phyloP scores from a whole-genome alignment of 164 flowering plant species.

The Brasenia schreberi region DNA sequence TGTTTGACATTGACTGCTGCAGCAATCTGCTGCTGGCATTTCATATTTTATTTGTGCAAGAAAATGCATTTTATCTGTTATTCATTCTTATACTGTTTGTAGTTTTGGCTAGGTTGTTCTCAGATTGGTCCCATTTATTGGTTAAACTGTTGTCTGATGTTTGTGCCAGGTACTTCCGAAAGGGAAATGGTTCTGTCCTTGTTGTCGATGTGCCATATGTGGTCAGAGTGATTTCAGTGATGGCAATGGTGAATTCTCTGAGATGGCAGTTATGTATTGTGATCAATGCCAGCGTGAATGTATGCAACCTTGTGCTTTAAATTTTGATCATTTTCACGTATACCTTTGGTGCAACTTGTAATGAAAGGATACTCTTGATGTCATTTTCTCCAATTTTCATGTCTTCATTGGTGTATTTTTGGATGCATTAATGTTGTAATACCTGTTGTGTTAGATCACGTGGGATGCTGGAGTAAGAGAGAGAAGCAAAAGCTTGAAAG shows the following conservation, averaged over 20 bases:
- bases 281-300: constrained; percentile 69
- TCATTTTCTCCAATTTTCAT: too few relatives aligned
- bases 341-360: too few relatives aligned
- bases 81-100: too few relatives aligned
- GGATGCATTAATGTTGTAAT: not conserved
- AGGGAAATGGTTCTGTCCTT: constrained; percentile 88
- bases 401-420: not conserved
- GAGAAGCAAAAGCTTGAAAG: constrained; percentile 8
- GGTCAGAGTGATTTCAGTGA: constrained; percentile 19
- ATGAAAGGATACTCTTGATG: too few relatives aligned
- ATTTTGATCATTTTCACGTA: not conserved
- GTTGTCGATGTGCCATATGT: constrained; percentile 72
- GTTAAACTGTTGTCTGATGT: not conserved
- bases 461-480: constrained; percentile 33
- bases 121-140: not conserved
- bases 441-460: constrained; percentile 45
- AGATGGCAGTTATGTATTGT: constrained; percentile 28
- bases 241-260: constrained; percentile 12
- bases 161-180: constrained; percentile 47
- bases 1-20: not conserved
- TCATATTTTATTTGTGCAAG: not conserved
- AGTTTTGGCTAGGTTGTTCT: not conserved
- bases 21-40: not conserved
- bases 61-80: not conserved
- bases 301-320: constrained; percentile 17